These are phyloP conservation scores for Botrytis deweyae DNA, from an alignment of 2,329 filamentous ascomycete species.

Conservation along the genomic window DNA sequence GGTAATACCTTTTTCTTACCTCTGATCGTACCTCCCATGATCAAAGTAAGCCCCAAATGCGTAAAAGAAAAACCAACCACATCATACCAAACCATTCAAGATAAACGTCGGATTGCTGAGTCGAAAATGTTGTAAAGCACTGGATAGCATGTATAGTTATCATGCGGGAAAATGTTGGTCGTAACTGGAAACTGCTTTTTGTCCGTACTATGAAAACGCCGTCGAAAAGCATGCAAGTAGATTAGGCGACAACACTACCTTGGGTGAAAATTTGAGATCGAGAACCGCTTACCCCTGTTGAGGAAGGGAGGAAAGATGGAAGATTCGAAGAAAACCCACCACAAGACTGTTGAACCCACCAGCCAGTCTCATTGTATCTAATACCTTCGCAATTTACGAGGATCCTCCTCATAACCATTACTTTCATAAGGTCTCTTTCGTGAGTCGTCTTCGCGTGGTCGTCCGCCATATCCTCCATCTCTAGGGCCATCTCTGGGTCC, in stretches of 20 bases:
- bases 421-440: conserved; percentile 53
- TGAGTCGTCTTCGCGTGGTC: conserved; percentile 53
- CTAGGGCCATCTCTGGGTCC: conserved; percentile 53
- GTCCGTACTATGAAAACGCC: conserved; percentile 17
- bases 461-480: conserved; percentile 52
- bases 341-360: conserved; percentile 40
- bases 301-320: conserved; percentile 41
- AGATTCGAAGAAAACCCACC: conserved; percentile 50
- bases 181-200: conserved; percentile 12
- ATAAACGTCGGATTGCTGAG: background rate
- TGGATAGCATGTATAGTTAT: conserved; percentile 28
- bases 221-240: conserved; percentile 27
- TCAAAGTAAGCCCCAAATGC: conserved; percentile 29
- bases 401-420: conserved; percentile 83
- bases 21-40: conserved; percentile 53
- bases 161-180: conserved; percentile 22
- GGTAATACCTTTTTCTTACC: conserved; percentile 47
- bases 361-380: conserved; percentile 44
- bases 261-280: conserved; percentile 34
- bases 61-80: conserved; percentile 20
- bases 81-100: conserved; percentile 19
- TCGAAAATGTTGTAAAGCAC: conserved; percentile 19
- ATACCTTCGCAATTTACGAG: conserved; percentile 63
- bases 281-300: conserved; percentile 42
- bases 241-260: conserved; percentile 38